phyloP scores from a whole-genome alignment of 352 stramenopile species.

The Phytophthora sp. region DNA sequence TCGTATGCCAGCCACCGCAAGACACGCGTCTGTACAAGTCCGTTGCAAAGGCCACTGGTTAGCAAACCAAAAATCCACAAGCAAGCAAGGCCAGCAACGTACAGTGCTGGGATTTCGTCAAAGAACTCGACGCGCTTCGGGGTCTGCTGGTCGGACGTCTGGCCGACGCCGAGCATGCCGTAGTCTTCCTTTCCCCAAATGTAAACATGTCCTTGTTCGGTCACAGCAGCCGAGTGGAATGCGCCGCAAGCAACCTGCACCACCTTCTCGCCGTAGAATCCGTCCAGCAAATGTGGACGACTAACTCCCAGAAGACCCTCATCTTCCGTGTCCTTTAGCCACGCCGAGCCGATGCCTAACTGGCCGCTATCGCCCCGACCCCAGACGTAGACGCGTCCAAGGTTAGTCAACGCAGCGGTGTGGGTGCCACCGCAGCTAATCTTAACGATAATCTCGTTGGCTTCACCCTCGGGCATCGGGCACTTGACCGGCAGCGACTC shows the following conservation, averaged over 20 bases:
- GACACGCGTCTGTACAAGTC: slow-evolving; percentile 61
- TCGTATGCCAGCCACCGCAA: slow-evolving; percentile 85
- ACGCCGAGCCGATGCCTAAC: slow-evolving; percentile 69
- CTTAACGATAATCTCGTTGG: slow-evolving; percentile 69
- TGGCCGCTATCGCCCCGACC: slow-evolving; percentile 81
- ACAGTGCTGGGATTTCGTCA: slow-evolving; percentile 71
- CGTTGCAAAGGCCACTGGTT: slow-evolving; percentile 2
- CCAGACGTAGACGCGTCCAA: slow-evolving; percentile 82
- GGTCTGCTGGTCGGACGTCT: slow-evolving; percentile 72
- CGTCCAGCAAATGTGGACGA: slow-evolving; percentile 61
- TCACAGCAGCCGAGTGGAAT: slow-evolving; percentile 85
- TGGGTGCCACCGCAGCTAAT: slow-evolving; percentile 83
- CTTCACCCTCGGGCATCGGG: slow-evolving; percentile 52
- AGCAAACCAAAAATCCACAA: neutral
- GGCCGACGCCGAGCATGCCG: slow-evolving; percentile 84
- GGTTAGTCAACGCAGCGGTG: slow-evolving; percentile 70
- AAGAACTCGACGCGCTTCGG: slow-evolving; percentile 72
- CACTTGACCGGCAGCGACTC: slow-evolving; percentile 76
- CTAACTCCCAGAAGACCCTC: slow-evolving; percentile 63
- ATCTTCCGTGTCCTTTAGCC: slow-evolving; percentile 69
- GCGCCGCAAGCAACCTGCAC: slow-evolving; percentile 82
- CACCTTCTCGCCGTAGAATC: slow-evolving; percentile 76
- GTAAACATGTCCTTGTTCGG: slow-evolving; percentile 68
- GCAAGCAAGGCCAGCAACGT: slow-evolving; percentile 29
- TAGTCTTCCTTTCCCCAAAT: slow-evolving; percentile 91